These are phyloP conservation scores for Scheffersomyces segobiensis DNA, from an alignment of 1,139 yeast species.

Conservation along the genomic window DNA sequence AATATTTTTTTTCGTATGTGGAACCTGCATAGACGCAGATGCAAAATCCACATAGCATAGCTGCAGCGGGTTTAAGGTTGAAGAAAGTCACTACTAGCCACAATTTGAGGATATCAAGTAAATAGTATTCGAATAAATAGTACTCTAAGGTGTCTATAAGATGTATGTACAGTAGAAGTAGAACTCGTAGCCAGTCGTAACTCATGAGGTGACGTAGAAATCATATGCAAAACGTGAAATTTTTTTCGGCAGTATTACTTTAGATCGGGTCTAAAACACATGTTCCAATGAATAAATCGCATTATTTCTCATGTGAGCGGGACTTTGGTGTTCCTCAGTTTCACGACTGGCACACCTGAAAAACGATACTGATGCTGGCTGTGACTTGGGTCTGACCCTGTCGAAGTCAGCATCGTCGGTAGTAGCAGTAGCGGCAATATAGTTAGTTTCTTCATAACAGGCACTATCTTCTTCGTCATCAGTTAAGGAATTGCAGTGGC, in stretches of 20 bases:
- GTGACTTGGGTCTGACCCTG: conserved; percentile 1
- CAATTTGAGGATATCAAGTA: neutral
- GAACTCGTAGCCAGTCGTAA: neutral
- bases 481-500: conserved; percentile 20
- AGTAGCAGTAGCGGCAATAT: neutral
- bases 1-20: neutral
- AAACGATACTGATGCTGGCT: neutral
- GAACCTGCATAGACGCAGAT: neutral
- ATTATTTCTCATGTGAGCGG: conserved; percentile 20
- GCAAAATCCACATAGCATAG: neutral
- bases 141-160: neutral
- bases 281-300: conserved; percentile 24
- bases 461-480: conserved; percentile 26
- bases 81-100: neutral
- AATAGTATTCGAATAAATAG: neutral
- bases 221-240: neutral
- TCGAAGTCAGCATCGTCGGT: neutral
- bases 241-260: neutral
- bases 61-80: neutral
- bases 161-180: neutral
- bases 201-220: neutral
- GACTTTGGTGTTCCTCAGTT: conserved; percentile 2
- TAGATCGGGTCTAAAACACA: conserved; percentile 14
- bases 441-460: conserved; percentile 6
- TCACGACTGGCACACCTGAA: neutral